Conservation (phyloP, 2,329 filamentous ascomycete genomes). For the Coniochaeta hoffmannii region DNA sequence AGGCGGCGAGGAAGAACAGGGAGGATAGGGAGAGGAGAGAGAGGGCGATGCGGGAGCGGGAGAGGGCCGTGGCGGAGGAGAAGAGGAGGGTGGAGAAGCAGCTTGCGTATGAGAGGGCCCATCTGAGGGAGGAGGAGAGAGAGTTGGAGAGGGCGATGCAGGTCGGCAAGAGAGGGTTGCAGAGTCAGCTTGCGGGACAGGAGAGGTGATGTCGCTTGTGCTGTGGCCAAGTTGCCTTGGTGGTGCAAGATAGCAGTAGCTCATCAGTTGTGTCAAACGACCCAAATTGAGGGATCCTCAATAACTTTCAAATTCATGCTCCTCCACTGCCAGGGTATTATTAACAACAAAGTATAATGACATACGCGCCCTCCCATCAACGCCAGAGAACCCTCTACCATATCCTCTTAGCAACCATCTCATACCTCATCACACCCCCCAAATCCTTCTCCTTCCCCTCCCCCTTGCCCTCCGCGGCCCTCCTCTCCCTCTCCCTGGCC, state of each 20-base stretch:
- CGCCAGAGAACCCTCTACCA: slow-evolving; percentile 50
- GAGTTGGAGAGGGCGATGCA: slow-evolving; percentile 64
- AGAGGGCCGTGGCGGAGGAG: slow-evolving; percentile 54
- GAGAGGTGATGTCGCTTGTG: no score
- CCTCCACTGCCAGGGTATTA: neutral
- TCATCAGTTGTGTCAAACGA: neutral
- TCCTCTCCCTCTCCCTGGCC: slow-evolving; percentile 55
- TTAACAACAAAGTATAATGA: neutral
- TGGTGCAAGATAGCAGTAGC: no score
- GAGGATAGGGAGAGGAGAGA: slow-evolving; percentile 54
- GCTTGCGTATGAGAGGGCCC: slow-evolving; percentile 52
- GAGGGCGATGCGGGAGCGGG: slow-evolving; percentile 58
- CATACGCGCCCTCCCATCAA: neutral
- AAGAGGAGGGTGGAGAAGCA: slow-evolving; percentile 52
- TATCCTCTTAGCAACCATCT: slow-evolving; percentile 94
- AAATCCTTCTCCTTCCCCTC: slow-evolving; percentile 49
- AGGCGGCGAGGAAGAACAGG: slow-evolving; percentile 38
- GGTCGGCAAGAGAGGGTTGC: slow-evolving; percentile 58
- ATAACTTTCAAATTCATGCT: no score
- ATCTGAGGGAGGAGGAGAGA: slow-evolving; percentile 57
- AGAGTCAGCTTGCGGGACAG: slow-evolving; percentile 42
- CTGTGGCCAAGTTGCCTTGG: no score
- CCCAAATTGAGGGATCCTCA: neutral
- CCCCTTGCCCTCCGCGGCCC: slow-evolving; percentile 45
- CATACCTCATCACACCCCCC: slow-evolving; percentile 70